Evolutionary conservation across 2,329 filamentous ascomycete genomes (phyloP).

Genomic region (Madurella mycetomatis): DNA sequence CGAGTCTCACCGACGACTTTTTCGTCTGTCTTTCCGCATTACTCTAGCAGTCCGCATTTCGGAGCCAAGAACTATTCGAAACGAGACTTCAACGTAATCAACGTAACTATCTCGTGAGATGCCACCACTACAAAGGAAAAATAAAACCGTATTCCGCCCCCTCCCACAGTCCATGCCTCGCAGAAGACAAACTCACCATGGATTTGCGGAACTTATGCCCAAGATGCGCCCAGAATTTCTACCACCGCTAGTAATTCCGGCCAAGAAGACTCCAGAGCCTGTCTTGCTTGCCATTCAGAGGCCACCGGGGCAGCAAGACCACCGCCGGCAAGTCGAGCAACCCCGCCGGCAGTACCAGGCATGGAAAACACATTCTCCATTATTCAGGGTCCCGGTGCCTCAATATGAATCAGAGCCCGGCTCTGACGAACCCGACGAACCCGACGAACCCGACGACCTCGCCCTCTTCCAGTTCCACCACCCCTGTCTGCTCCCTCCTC

Average conservation of each 20-base stretch:
- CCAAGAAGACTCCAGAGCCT: not conserved
- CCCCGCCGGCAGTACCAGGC: not conserved
- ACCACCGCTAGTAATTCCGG: constrained; percentile 9
- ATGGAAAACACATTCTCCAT: not conserved
- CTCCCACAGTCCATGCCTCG: not conserved
- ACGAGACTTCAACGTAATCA: not conserved
- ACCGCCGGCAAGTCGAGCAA: not conserved
- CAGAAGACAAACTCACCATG: not conserved
- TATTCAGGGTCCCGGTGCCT: too few species aligned
- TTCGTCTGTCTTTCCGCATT: not conserved
- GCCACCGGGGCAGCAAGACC: too few species aligned
- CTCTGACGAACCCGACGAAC: constrained; percentile 7
- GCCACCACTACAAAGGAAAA: not conserved
- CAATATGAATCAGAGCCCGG: not conserved
- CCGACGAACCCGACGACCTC: constrained; percentile 12
- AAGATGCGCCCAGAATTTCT: constrained; percentile 8
- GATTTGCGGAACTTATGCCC: not conserved
- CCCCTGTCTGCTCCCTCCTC: constrained; percentile 19
- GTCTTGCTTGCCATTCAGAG: not conserved
- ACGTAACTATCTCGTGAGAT: not conserved
- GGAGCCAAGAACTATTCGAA: not conserved
- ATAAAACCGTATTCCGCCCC: constrained; percentile 1
- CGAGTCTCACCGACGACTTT: too few species aligned
- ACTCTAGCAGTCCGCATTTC: not conserved
- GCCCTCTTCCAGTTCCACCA: constrained; percentile 19